Base-by-base conservation (phyloP, 164 flowering plant species). In the Tetracentron sinense region DNA sequence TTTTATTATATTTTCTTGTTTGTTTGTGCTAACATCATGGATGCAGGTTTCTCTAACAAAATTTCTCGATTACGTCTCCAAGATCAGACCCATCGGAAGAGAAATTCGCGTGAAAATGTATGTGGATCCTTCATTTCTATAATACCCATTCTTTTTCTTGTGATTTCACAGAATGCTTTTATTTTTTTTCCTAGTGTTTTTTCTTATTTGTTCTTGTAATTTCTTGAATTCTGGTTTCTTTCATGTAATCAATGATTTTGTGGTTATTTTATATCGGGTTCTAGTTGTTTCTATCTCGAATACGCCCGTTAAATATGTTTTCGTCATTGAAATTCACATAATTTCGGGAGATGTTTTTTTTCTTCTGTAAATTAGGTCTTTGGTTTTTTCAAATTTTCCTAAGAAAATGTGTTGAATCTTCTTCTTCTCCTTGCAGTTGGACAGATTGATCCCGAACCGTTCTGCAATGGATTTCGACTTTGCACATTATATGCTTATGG, bases 401-500 rank as follows among this genome's bases (percentile, higher is more conserved):
- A 0, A 7, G 21, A 7, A 49, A 49, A 47, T 1, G 5, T 17
- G 7, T n/a, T 21, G 21, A n/a, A 10, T 49, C 4, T 17, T 7
- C 11, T 2, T 15, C 4, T 49, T 12, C 5, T 20, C 1, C 20
- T 8, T 49, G 55, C 75, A 75, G 78, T 68, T 75, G 75, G 78
- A 75, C 44, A 63, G 78, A 25, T 75, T 75, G 46, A 75, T 75
- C 1, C 78, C 78, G 2, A 75, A 71, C 48, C 42, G 78, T n/a
- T 67, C 78, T 5, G 78, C 75, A 0, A 71, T 75, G 75, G 72
- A 75, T 61, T 67, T 71, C 10, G 75, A 71, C 54, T 71, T 33
- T 23, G 75, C 78, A 4, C 75, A 53, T 27, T 75, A 60, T 72
- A 71, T 75, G 78, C 60, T 75, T 7, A 74, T 61, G 0, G 74